Percentiles rank a stretch among this genome's conserved stretches.
Evolutionary conservation across 106 monocot genomes (phyloP).

Genomic region (Alisma plantagoaquatica): DNA sequence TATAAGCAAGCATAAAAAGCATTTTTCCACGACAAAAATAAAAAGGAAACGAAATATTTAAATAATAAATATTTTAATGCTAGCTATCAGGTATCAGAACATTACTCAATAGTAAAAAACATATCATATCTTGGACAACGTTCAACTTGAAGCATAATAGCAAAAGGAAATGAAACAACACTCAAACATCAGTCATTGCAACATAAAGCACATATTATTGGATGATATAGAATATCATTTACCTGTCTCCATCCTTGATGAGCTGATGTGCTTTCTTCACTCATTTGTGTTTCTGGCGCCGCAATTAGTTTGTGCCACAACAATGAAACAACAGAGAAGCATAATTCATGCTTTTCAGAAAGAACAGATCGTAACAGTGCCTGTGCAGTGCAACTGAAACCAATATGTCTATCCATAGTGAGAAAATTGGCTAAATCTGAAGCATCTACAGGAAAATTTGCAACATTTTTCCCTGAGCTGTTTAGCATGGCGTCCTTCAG

Average conservation of each 20-base stretch:
- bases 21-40: too few relatives aligned
- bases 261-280: slow-evolving; percentile 88
- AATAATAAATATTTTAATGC: too few relatives aligned
- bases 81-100: too few relatives aligned
- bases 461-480: slow-evolving; percentile 43
- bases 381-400: slow-evolving; percentile 49
- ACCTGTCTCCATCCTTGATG: slow-evolving; percentile 99
- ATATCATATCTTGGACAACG: too few relatives aligned
- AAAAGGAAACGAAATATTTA: too few relatives aligned
- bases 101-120: too few relatives aligned
- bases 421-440: slow-evolving; percentile 94
- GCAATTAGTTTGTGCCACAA: slow-evolving; percentile 91
- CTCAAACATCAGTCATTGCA: too few relatives aligned
- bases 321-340: slow-evolving; percentile 94
- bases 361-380: slow-evolving; percentile 67
- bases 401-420: slow-evolving; percentile 65
- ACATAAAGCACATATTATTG: too few relatives aligned
- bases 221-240: too few relatives aligned
- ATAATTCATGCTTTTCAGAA: slow-evolving; percentile 77
- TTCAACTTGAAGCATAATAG: too few relatives aligned
- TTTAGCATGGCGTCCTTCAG: slow-evolving; percentile 26
- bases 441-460: slow-evolving; percentile 63
- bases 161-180: too few relatives aligned
- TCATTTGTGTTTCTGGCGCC: slow-evolving; percentile 89
- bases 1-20: too few relatives aligned